Evolutionary conservation across 169 alveolate species (phyloP), one percentile per base, ranked within the genome.

Genomic region (Cryptosporidium sp.): DNA sequence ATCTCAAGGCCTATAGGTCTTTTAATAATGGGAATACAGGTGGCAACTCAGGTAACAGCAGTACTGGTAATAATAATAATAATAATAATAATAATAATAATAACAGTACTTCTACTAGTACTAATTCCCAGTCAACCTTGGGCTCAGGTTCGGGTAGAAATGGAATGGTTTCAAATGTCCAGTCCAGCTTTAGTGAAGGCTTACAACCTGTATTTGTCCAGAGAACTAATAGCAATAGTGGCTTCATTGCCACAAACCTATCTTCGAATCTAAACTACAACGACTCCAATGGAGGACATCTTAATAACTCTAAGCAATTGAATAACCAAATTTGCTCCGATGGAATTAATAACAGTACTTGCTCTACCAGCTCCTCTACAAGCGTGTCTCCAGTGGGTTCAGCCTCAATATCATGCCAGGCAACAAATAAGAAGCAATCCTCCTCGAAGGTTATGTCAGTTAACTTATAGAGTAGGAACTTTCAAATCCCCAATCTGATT

Each of bases 1-100:
- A 92, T 67, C 71, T 92, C 33, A 85, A 75, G 68, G 86, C 93
- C 18, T 92, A 87, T 73, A 37, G 91, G 23, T 80, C 89, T 39
- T 80, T 80, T 23, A 37, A 56, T 21, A 60, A 23, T 29, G 52
- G 62, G 6, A 42, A 12, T 37, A 0, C 65, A 16, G 18, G 80
- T 26, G 67, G 35, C 3, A 31, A 31, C 35, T 31, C 26, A 18
- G 37, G 39, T 53, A 21, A 26, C 31, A 45, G 37, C n/a, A 39
- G 52, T 12, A 14, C 31, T 39, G 73, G 71, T 9, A 31, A 52
- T 29, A 58, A 21, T 58, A 58, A 12, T 58, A 8, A 8, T 29
- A 29, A 29, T 29, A 29, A 29, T 29, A 29, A 29, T 29, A 29
- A 1, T 29, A 29, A 31, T 31, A 31, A 31, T 31, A 31, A 0